Percentiles rank a stretch among this genome's conserved stretches.
Conservation (phyloP, 345 rosid genomes). For the Aethionema arabicum region DNA sequence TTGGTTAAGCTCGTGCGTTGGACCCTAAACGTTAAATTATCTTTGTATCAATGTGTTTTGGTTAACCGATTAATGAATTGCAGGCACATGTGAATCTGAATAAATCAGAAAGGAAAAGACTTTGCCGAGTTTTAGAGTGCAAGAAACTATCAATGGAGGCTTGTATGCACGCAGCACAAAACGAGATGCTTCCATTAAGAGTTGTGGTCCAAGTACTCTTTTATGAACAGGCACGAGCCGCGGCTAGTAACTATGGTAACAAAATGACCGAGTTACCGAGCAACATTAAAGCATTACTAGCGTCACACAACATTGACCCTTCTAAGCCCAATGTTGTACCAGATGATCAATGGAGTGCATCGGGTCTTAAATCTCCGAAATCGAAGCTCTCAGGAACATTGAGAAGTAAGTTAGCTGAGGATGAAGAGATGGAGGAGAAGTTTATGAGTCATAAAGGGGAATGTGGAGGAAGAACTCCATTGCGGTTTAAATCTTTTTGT, state of each 20-base stretch:
- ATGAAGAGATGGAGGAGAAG: constrained; percentile 59
- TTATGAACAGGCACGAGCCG: constrained; percentile 90
- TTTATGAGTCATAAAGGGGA: constrained; percentile 57
- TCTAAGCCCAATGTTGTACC: constrained; percentile 54
- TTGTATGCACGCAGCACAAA: constrained; percentile 97
- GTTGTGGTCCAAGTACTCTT: constrained; percentile 97
- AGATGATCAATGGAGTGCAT: constrained; percentile 93
- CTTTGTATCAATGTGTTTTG: background rate
- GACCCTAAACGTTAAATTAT: background rate
- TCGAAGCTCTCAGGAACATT: constrained; percentile 63
- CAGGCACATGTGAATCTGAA: constrained; percentile 80
- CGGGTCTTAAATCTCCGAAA: constrained; percentile 80
- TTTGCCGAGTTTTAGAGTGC: constrained; percentile 86
- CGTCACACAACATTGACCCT: constrained; percentile 69
- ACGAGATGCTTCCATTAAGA: constrained; percentile 82
- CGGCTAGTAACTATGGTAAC: constrained; percentile 47
- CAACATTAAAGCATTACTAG: constrained; percentile 84
- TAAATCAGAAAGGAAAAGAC: constrained; percentile 81
- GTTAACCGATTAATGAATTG: background rate
- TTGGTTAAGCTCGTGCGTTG: too few relatives aligned
- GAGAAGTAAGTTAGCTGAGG: constrained; percentile 84
- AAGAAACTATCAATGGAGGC: constrained; percentile 92
- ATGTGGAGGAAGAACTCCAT: constrained; percentile 59
- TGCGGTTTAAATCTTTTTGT: constrained; percentile 70
- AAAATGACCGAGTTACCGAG: constrained; percentile 75